These are phyloP conservation scores for Saposhnikovia divaricata DNA, from an alignment of 129 eudicot species.

Conservation along the genomic window DNA sequence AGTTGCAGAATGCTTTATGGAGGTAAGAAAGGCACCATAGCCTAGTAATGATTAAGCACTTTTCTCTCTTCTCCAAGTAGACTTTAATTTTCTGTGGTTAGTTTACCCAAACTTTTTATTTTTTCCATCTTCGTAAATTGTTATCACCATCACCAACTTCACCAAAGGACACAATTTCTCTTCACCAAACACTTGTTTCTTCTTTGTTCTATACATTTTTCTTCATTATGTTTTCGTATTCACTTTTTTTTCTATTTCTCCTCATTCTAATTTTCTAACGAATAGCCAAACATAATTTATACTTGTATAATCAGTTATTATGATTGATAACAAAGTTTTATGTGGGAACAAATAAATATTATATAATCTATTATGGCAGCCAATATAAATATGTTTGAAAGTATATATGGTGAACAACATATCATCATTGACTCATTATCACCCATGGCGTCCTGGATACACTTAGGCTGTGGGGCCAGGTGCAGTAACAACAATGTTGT, in stretches of 20 bases:
- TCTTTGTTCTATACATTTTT: neutral
- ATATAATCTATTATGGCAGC: too few species aligned
- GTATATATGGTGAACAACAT: too few species aligned
- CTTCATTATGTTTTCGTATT: neutral
- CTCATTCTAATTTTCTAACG: neutral
- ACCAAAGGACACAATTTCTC: neutral
- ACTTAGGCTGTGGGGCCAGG: too few species aligned
- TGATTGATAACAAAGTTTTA: too few species aligned
- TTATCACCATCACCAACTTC: neutral
- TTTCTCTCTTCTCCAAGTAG: neutral
- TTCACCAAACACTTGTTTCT: neutral
- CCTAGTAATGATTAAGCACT: neutral
- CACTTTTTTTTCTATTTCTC: neutral
- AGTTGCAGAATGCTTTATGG: constrained; percentile 67
- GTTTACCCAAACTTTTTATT: neutral
- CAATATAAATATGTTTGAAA: too few species aligned
- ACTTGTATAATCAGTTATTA: neutral
- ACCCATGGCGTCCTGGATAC: too few species aligned
- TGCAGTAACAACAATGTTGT: too few species aligned
- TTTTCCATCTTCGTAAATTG: neutral
- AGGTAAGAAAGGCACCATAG: constrained; percentile 31
- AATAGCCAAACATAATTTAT: neutral
- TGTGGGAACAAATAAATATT: too few species aligned
- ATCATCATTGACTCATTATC: too few species aligned
- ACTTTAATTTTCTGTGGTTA: neutral